Conservation (phyloP, 139 green algal species). For the Ettlia oleoabundans region DNA sequence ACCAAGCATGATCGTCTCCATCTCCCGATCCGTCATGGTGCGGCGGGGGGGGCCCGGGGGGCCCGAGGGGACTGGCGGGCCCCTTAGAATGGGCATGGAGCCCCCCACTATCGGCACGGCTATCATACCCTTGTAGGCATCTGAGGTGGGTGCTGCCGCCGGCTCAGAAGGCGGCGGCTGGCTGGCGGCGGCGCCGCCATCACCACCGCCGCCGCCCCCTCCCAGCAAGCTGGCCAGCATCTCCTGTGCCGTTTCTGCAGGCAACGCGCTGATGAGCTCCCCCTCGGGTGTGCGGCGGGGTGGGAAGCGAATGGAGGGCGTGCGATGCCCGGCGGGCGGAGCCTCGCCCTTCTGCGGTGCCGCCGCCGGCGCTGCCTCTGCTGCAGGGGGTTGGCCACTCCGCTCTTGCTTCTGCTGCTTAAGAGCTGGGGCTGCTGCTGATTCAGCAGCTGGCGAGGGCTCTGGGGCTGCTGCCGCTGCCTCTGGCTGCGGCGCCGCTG, state of each 20-base stretch:
- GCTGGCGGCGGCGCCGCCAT: background rate
- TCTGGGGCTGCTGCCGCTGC: too few relatives aligned
- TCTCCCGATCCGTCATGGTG: conserved; percentile 50
- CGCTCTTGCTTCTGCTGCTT: background rate
- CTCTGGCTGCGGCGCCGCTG: too few relatives aligned
- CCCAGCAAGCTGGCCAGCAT: conserved; percentile 9
- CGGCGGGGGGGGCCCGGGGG: background rate
- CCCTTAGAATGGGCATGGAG: conserved; percentile 14
- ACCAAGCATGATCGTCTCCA: conserved; percentile 63
- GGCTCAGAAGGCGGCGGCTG: too few relatives aligned
- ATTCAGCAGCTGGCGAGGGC: background rate
- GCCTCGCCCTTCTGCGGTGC: background rate
- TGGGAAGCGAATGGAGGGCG: conserved; percentile 57
- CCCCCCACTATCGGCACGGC: conserved; percentile 28
- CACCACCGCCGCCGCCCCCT: background rate
- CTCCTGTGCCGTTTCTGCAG: conserved; percentile 22
- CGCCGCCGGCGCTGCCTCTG: background rate
- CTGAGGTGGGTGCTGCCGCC: background rate
- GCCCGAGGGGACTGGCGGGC: conserved; percentile 13
- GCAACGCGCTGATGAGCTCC: conserved; percentile 44
- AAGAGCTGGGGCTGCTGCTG: conserved; percentile 4
- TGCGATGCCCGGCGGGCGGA: background rate
- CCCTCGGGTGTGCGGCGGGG: conserved; percentile 45
- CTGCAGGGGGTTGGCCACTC: background rate
- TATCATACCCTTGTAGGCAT: conserved; percentile 11